Conservation (phyloP, 305 asterid species). For the Solanum chacoense region DNA sequence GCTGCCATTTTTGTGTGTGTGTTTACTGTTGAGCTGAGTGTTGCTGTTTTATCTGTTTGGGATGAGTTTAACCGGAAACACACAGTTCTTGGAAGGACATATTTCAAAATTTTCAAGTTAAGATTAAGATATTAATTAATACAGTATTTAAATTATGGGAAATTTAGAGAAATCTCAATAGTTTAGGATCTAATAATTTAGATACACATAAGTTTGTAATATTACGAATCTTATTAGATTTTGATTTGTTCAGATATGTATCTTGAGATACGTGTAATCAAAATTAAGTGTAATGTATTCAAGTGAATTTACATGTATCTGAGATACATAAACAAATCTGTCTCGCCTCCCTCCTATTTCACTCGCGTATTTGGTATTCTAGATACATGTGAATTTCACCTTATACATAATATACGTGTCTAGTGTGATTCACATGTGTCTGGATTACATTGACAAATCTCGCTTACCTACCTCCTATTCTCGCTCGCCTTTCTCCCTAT, state of each 20-base stretch:
- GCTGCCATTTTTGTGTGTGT: background rate
- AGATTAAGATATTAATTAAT: background rate
- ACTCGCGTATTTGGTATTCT: background rate
- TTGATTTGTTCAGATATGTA: background rate
- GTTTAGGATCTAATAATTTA: background rate
- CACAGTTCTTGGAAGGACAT: background rate
- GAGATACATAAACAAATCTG: background rate
- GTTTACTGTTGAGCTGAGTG: background rate
- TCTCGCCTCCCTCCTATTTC: background rate
- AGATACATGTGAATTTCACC: background rate
- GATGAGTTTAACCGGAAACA: background rate
- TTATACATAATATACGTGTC: background rate
- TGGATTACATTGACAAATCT: background rate
- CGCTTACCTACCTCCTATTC: background rate
- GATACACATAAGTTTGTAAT: background rate
- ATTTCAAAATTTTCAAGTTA: background rate
- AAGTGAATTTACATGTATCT: accelerated
- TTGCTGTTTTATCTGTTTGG: background rate
- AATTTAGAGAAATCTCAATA: background rate
- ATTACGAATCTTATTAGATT: background rate
- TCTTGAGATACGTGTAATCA: background rate
- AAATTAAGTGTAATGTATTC: background rate
- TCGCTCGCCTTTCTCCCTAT: background rate
- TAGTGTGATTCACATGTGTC: background rate
- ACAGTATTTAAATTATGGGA: background rate